A percentile compares a stretch with the other conserved stretches of the same genome.
phyloP scores from a whole-genome alignment of 148 eudicot genomes.

The Chenopodium album region DNA sequence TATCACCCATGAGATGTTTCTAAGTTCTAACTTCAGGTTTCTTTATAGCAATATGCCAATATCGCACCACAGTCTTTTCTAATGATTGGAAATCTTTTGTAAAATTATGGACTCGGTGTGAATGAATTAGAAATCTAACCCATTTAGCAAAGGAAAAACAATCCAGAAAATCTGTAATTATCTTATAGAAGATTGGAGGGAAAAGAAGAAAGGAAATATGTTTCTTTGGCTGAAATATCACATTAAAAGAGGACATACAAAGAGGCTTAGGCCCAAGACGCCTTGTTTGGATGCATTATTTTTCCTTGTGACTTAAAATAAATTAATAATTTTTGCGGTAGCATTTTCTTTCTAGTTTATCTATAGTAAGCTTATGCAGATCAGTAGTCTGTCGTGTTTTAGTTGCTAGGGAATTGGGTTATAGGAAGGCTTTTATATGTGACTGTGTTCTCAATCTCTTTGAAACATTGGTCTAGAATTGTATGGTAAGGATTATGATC shows the following conservation, averaged over 20 bases:
- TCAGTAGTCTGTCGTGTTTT: too few species aligned
- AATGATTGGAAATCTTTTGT: not conserved
- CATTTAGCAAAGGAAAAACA: not conserved
- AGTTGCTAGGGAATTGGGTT: too few species aligned
- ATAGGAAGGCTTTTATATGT: too few species aligned
- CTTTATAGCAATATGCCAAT: not conserved
- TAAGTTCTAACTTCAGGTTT: not conserved
- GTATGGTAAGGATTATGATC: not conserved
- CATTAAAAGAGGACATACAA: not conserved
- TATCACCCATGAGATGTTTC: not conserved
- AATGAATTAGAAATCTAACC: not conserved
- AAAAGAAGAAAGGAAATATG: not conserved
- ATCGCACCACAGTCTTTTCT: not conserved
- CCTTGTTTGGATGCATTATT: not conserved
- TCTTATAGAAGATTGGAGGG: not conserved
- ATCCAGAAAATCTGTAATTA: not conserved
- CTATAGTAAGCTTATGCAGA: too few species aligned
- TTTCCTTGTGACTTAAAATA: not conserved
- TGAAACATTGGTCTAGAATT: not conserved
- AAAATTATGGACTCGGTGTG: not conserved
- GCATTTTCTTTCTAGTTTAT: too few species aligned
- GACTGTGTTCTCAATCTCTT: too few species aligned
- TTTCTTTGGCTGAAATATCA: not conserved
- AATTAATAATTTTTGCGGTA: not conserved
- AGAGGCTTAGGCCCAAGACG: not conserved